Evolutionary conservation across 305 asterid genomes (phyloP), one percentile per base, ranked within the genome.

Genomic region (Rubia peregrina): DNA sequence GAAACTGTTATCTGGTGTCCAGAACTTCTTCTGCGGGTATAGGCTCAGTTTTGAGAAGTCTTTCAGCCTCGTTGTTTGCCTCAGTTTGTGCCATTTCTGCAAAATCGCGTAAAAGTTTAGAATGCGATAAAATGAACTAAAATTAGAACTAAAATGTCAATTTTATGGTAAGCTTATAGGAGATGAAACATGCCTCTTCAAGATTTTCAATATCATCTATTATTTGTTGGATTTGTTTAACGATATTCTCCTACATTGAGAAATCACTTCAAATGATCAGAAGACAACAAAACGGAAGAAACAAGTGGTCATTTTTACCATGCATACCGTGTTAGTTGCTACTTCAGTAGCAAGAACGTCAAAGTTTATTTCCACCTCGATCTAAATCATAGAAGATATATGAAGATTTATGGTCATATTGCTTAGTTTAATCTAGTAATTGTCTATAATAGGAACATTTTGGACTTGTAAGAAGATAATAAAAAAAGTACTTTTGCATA

Each of bases 121-220:
- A 69, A 30, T 21, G 24, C 9, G 38, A 73, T 11, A 14, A 9
- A 36, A 1, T 21, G 42, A 64, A 36, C 38, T 11, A 33, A n/a
- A 7, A 38, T 9, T 49, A 65, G 51, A 40, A 53, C 19, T 10
- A 17, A 22, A 14, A 8, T 13, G 13, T 46, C 12, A 13, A 44
- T 56, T 66, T 73, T 71, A 24, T 53, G 71, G 43, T 21, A 63
- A 55, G 24, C 13, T 38, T 11, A 64, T 6, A 62, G 21, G 19
- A 9, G 8, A 62, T 22, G 12, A 30, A 36, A 72, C 86, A 43
- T 85, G 81, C 97, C 92, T 94, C 98, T 86, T 94, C 98, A 71
- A 94, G 97, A 81, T 94, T 87, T 81, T 91, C 98, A 64, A 88
- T 83, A n/a, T n/a, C n/a, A 78, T 94, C 98, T 96, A 94, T 89